Evolutionary conservation across 202 grass and related monocot species (phyloP).

Genomic region (Brachypodium distachyon): DNA sequence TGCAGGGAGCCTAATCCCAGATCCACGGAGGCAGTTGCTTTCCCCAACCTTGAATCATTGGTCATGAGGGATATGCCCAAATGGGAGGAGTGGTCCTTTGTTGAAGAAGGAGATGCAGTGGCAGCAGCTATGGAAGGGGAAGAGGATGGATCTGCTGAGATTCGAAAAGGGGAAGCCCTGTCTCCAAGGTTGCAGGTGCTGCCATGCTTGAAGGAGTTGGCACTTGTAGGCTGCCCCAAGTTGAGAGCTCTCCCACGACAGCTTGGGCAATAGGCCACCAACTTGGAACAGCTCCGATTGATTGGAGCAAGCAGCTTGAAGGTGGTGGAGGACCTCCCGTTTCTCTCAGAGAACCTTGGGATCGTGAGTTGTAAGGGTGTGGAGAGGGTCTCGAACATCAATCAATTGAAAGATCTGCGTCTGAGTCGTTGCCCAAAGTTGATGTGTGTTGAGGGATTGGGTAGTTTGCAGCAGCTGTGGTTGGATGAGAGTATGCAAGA

Average conservation of each 20-base stretch:
- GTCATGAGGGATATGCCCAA: background rate
- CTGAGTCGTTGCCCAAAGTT: background rate
- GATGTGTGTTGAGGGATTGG: background rate
- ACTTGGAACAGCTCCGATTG: background rate
- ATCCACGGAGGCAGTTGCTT: background rate
- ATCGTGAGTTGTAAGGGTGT: background rate
- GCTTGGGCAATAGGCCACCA: background rate
- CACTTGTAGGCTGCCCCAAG: too few relatives aligned
- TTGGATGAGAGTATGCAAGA: background rate
- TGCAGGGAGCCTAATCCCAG: background rate
- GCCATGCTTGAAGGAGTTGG: background rate
- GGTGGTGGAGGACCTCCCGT: too few relatives aligned
- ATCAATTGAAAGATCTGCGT: background rate
- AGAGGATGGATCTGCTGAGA: too few relatives aligned
- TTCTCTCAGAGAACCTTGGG: background rate
- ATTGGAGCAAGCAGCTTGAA: background rate
- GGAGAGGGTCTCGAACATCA: background rate
- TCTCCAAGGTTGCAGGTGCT: too few relatives aligned
- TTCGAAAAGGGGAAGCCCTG: too few relatives aligned
- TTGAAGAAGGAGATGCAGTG: too few relatives aligned
- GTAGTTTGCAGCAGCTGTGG: too few relatives aligned
- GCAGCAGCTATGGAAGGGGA: too few relatives aligned
- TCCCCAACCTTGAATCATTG: conserved; percentile 4
- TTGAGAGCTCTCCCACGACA: conserved; percentile 13
- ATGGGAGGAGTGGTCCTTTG: conserved; percentile 20